A percentile compares a stretch with the other conserved stretches of the same genome.
phyloP scores from a whole-genome alignment of 108 stramenopile genomes.

The Nannochloropsis gaditana region DNA sequence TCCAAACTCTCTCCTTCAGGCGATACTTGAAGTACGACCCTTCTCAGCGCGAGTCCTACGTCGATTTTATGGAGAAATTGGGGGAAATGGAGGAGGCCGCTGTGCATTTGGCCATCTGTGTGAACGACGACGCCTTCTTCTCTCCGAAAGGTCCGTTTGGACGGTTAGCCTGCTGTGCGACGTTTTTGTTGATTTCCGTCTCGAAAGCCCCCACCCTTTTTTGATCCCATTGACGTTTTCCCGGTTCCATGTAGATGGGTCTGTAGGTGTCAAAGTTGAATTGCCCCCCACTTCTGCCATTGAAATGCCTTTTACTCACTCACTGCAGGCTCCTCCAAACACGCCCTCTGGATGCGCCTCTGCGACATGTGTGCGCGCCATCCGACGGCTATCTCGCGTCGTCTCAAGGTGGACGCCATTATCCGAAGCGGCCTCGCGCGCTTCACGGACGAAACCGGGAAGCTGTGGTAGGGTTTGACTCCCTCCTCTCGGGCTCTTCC shows the following conservation, averaged over 20 bases:
- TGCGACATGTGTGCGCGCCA: slow-evolving; percentile 77
- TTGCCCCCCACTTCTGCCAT: too few species aligned
- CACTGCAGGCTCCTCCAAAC: slow-evolving; percentile 60
- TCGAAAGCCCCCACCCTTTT: too few species aligned
- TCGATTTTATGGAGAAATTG: slow-evolving; percentile 52
- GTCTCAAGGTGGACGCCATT: slow-evolving; percentile 76
- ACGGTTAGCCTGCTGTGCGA: too few species aligned
- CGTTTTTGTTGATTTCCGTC: too few species aligned
- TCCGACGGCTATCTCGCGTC: slow-evolving; percentile 63
- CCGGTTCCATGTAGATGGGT: too few species aligned
- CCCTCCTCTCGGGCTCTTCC: background rate
- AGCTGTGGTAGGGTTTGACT: slow-evolving; percentile 62
- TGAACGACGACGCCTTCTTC: slow-evolving; percentile 67
- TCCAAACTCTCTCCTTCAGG: slow-evolving; percentile 49
- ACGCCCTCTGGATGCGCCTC: slow-evolving; percentile 89
- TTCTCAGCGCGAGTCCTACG: slow-evolving; percentile 52
- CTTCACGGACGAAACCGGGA: slow-evolving; percentile 83
- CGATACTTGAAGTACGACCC: slow-evolving; percentile 59
- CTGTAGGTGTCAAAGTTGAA: too few species aligned
- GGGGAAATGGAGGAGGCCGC: slow-evolving; percentile 78
- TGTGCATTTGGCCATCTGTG: slow-evolving; percentile 58
- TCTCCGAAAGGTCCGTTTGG: slow-evolving; percentile 35
- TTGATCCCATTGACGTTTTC: too few species aligned
- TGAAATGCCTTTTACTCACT: background rate
- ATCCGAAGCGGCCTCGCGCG: slow-evolving; percentile 69